Conservation (phyloP, 2,329 filamentous ascomycete genomes). For the Emergomyces orientalis region DNA sequence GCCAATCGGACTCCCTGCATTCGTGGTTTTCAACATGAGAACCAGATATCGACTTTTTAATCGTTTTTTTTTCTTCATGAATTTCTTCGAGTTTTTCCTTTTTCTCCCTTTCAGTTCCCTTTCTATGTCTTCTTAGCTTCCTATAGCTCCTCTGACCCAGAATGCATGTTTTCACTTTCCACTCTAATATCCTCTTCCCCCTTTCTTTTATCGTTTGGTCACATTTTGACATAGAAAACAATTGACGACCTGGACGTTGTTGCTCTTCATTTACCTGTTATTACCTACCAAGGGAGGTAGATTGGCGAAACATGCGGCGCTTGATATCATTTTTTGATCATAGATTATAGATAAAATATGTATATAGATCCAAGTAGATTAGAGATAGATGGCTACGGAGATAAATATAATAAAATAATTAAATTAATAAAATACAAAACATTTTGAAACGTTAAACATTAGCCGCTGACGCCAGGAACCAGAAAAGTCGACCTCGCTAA, state of each 20-base stretch:
- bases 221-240: background rate
- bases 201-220: background rate
- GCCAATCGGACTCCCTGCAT: background rate
- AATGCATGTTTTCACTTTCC: background rate
- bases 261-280: background rate
- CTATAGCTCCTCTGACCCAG: background rate
- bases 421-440: background rate
- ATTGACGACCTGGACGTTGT: background rate
- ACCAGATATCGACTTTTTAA: background rate
- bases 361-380: background rate
- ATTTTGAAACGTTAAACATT: too few species aligned
- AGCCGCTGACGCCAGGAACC: too few species aligned
- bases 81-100: background rate
- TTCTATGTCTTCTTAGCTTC: too few species aligned
- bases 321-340: background rate
- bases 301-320: background rate
- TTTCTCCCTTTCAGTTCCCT: background rate
- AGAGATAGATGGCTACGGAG: background rate
- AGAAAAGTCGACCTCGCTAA: too few species aligned
- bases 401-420: background rate
- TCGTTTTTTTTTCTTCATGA: background rate
- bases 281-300: too few species aligned
- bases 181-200: background rate
- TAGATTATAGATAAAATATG: background rate
- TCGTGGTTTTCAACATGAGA: background rate